Evolutionary conservation across 805 yeast genomes (phyloP), one percentile per base, ranked within the genome.

Genomic region (Debaryomyces hansenii): DNA sequence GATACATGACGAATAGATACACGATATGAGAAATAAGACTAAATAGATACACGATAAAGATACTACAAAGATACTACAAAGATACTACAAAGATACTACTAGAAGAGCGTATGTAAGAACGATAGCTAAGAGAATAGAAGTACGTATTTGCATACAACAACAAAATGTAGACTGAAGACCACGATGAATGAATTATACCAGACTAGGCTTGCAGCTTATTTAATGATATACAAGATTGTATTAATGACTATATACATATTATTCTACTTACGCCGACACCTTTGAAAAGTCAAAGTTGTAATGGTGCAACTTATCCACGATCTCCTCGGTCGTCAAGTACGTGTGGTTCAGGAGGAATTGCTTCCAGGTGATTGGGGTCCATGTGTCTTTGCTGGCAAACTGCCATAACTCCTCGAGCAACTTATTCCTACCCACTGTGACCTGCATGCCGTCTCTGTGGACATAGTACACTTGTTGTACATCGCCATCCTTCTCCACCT

Each of bases 341-440:
- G 76, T 66, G 68, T 75, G 77, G 35, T 63, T 56, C 21, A 64
- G 60, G 49, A 73, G 66, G 59, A 84, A 86, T 41, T 72, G 63
- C 40, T 69, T 75, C 61, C 75, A 79, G 12, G 70, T 64, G 9
- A 83, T 42, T 2, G 53, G 51, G 51, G 73, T 75, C 48, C 78
- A 79, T 49, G 63, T 65, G 50, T 72, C 74, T 43, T 58, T 56
- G 57, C 70, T 69, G 45, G 75, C 85, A 32, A 69, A 68, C 9
- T 82, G 79, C 59, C 71, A 84, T 54, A 87, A 70, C 40, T 64
- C 69, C 47, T 75, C 70, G 47, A 87, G 63, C 41, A 90, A 70
- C 57, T 74, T 79, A 61, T 87, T 78, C 65, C 83, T 83, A 37
- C 94, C 92, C 36, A 79, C 83, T 3, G 69, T 72, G 43, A 90